Base-by-base conservation (phyloP, 306 rosid genomes). In the Prunus dulcis region DNA sequence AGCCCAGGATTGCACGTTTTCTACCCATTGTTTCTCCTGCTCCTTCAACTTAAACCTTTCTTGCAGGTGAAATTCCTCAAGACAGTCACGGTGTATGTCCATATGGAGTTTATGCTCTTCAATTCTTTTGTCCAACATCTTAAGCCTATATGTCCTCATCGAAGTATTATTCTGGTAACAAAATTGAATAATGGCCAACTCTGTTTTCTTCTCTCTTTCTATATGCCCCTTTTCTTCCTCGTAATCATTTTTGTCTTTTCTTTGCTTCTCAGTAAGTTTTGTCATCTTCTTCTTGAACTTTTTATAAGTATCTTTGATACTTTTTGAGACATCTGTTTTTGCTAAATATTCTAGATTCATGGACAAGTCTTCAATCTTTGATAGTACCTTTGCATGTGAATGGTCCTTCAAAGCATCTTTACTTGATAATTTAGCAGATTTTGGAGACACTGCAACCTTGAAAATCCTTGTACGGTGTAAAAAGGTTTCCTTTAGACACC, bases 401-500 rank as follows among this genome's bases (percentile, higher is more conserved):
- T 78, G 64, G 34, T 23, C 43, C 78, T 82, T 78, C 49, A 12
- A 25, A 49, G 57, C 45, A 71, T 15, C 63, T 62, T 34, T 56
- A 47, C 51, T 50, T 20, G 79, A 30, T 4, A 70, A 49, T 15
- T 47, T 49, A 9, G 80, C 75, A 62, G 66, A 78, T 51, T 79
- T 79, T 73, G 86, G 80, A 73, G 73, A 70, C n/a, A 64, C 74
- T 50, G 85, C 46, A 55, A 52, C 72, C 77, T 66, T 43, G 57
- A 28, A 77, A 45, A 19, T 70, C 73, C 85, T 78, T 43, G 83
- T 79, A 71, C 80, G 85, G 49, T 84, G 71, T 56, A 53, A 65
- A 86, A 89, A 91, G 66, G 80, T 75, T 76, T 66, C 81, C 87
- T 86, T 93, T 34, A 93, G 84, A 81, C 97, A 93, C 65, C 89